A percentile compares a stretch with the other conserved stretches of the same genome.
Conservation (phyloP, 306 rosid genomes). For the Leucaena leucocephala region DNA sequence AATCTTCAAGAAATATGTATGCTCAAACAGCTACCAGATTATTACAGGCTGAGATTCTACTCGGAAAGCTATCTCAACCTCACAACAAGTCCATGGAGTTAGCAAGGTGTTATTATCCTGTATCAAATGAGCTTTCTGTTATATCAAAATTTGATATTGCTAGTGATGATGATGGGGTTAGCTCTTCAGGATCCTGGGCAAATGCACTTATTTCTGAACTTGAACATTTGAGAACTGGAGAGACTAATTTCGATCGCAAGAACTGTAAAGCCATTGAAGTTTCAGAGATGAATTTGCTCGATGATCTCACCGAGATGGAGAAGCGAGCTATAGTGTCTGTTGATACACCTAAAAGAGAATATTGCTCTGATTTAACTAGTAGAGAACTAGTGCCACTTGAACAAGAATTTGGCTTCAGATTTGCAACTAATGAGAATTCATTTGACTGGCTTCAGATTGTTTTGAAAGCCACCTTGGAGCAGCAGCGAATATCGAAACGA, state of each 20-base stretch:
- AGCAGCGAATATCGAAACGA: slow-evolving; percentile 50
- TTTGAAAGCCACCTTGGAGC: slow-evolving; percentile 54
- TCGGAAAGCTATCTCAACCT: slow-evolving; percentile 49
- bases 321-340: slow-evolving; percentile 72
- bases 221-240: slow-evolving; percentile 46
- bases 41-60: slow-evolving; percentile 57
- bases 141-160: slow-evolving; percentile 40
- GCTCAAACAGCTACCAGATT: slow-evolving; percentile 65
- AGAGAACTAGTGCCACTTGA: slow-evolving; percentile 55
- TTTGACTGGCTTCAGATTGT: slow-evolving; percentile 90
- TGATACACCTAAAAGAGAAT: slow-evolving; percentile 42
- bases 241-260: slow-evolving; percentile 38
- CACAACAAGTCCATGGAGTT: slow-evolving; percentile 50
- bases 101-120: slow-evolving; percentile 4
- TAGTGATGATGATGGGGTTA: slow-evolving; percentile 53
- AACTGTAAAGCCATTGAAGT: slow-evolving; percentile 42
- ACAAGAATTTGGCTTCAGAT: slow-evolving; percentile 38
- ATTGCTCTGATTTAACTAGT: slow-evolving; percentile 39
- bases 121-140: slow-evolving; percentile 44
- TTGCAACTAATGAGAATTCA: slow-evolving; percentile 38
- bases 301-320: slow-evolving; percentile 83
- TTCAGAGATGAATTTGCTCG: slow-evolving; percentile 61
- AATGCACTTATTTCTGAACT: slow-evolving; percentile 44
- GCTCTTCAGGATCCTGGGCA: slow-evolving; percentile 63
- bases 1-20: slow-evolving; percentile 55